A percentile compares a stretch with the other conserved stretches of the same genome.
Conservation (phyloP, 2,329 filamentous ascomycete genomes). For the Nemania sp. region DNA sequence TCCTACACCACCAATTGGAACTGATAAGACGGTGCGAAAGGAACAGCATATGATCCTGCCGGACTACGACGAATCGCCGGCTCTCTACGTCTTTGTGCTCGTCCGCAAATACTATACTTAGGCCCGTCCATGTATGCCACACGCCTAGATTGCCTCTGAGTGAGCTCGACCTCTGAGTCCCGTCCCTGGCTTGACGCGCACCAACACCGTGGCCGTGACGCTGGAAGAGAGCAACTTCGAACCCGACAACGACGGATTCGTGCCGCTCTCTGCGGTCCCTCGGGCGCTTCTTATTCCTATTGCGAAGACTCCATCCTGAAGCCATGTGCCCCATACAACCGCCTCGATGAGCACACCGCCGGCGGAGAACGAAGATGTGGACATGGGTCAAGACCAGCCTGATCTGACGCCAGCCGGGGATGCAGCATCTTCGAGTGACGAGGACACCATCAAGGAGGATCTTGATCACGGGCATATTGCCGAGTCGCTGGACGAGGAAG, state of each 20-base stretch:
- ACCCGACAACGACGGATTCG: background rate
- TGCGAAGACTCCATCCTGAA: slow-evolving; percentile 21
- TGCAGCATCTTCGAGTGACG: slow-evolving; percentile 48
- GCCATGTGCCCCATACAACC: slow-evolving; percentile 36
- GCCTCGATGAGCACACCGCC: slow-evolving; percentile 38
- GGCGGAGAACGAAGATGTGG: slow-evolving; percentile 49
- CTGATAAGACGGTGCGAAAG: slow-evolving; percentile 11
- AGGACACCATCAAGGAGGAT: slow-evolving; percentile 48
- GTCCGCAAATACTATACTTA: too few relatives aligned
- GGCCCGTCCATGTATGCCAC: too few relatives aligned
- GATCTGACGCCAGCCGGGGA: slow-evolving; percentile 49
- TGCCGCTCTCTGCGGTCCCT: slow-evolving; percentile 2
- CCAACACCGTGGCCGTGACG: too few relatives aligned
- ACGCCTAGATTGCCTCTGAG: too few relatives aligned
- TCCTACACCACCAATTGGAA: slow-evolving; percentile 15
- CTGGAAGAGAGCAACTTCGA: background rate
- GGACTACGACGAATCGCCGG: background rate
- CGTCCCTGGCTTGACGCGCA: slow-evolving; percentile 13
- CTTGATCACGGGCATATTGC: slow-evolving; percentile 44
- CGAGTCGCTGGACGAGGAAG: slow-evolving; percentile 41
- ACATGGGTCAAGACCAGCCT: slow-evolving; percentile 48
- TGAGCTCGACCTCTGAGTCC: too few relatives aligned
- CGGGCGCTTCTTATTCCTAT: background rate
- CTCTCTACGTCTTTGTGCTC: too few relatives aligned
- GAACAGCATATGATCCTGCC: background rate